Percentiles rank a stretch among this genome's conserved stretches.
Evolutionary conservation across 805 yeast genomes (phyloP).

Genomic region (Pichia eremophila): DNA sequence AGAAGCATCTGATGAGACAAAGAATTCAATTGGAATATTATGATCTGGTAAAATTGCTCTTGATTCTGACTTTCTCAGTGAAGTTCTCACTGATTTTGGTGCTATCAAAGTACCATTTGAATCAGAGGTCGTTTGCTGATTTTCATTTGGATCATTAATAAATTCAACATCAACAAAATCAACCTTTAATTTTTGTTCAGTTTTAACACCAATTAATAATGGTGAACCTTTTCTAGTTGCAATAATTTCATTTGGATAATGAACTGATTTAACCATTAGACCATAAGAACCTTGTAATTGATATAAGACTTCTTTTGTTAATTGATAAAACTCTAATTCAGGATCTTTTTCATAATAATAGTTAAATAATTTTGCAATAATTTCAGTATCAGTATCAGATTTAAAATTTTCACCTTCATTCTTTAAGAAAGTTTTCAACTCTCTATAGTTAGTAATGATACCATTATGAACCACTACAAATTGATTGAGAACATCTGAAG

Average conservation of each 20-base stretch:
- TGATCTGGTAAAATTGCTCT: conserved; percentile 94
- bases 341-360: conserved; percentile 76
- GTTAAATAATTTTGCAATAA: conserved; percentile 91
- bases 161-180: conserved; percentile 98
- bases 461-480: conserved; percentile 96
- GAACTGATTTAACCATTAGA: conserved; percentile 79
- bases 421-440: conserved; percentile 69
- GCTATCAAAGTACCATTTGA: conserved; percentile 17
- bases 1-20: conserved; percentile 93
- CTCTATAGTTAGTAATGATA: conserved; percentile 92
- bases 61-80: conserved; percentile 42
- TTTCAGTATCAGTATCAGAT: conserved; percentile 95
- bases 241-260: conserved; percentile 90
- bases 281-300: conserved; percentile 98
- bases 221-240: conserved; percentile 99
- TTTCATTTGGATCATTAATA: conserved; percentile 43
- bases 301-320: conserved; percentile 83
- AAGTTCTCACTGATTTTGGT: conserved; percentile 10
- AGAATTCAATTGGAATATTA: conserved; percentile 88
- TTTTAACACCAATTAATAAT: conserved; percentile 90
- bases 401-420: conserved; percentile 77
- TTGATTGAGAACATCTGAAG: conserved; percentile 75
- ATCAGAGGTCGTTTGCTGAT: conserved; percentile 18
- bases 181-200: conserved; percentile 89
- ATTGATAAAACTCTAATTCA: conserved; percentile 78